Conservation (phyloP, 2,329 filamentous ascomycete species). For the Epichloe baconii region DNA sequence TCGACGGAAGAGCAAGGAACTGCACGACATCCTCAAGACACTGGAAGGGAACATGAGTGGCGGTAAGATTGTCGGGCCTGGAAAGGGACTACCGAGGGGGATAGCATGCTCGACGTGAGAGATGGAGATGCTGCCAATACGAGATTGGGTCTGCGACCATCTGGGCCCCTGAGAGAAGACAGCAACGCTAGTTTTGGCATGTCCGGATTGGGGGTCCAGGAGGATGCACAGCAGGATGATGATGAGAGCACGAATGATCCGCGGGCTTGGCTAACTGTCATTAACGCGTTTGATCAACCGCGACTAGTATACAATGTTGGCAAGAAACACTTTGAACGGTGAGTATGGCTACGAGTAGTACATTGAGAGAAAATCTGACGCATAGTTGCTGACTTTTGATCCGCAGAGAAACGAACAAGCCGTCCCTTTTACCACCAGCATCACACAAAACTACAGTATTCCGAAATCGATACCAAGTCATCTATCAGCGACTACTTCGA, state of each 20-base stretch:
- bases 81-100: constrained; percentile 38
- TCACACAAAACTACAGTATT: constrained; percentile 77
- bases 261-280: constrained; percentile 69
- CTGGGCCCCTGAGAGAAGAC: constrained; percentile 40
- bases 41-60: constrained; percentile 81
- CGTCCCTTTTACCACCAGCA: constrained; percentile 61
- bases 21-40: constrained; percentile 72
- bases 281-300: constrained; percentile 78
- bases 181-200: constrained; percentile 53
- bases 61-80: constrained; percentile 50
- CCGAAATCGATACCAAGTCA: constrained; percentile 79
- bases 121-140: constrained; percentile 41
- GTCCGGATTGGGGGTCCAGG: constrained; percentile 37
- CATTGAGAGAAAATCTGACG: background rate
- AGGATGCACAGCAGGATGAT: constrained; percentile 34
- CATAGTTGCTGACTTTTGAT: background rate
- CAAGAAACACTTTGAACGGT: constrained; percentile 88
- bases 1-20: constrained; percentile 62
- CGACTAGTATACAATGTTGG: constrained; percentile 59
- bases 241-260: constrained; percentile 53
- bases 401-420: constrained; percentile 44
- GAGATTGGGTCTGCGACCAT: constrained; percentile 38
- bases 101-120: constrained; percentile 48
- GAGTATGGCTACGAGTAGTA: constrained; percentile 7
- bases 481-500: constrained; percentile 81